Conservation (phyloP, 1,284 basidiomycete genomes). For the Vanrija sp. region DNA sequence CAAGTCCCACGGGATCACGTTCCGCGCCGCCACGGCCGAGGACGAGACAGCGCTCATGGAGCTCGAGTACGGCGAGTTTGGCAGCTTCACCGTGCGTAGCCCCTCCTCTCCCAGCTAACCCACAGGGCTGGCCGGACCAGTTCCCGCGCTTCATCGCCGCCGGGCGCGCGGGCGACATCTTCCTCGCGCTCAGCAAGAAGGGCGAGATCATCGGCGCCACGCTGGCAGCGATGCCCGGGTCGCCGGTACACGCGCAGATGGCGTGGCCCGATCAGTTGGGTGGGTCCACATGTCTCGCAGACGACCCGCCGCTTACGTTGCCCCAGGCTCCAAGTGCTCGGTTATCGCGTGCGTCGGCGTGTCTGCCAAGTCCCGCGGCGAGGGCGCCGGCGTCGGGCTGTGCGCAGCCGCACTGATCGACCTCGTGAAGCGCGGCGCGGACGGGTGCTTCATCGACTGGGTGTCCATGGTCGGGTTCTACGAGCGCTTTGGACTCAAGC, state of each 20-base stretch:
- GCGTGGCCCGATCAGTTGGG: conserved; percentile 20
- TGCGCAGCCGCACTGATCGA: conserved; percentile 14
- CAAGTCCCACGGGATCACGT: conserved; percentile 10
- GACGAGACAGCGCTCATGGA: conserved; percentile 13
- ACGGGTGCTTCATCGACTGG: conserved; percentile 31
- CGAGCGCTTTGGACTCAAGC: conserved; percentile 15
- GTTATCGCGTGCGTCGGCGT: conserved; percentile 23
- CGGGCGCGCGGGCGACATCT: conserved; percentile 15
- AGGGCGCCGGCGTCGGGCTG: conserved; percentile 20
- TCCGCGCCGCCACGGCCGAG: conserved; percentile 7
- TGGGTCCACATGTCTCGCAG: neutral
- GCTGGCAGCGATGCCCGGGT: conserved; percentile 11
- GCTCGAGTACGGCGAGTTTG: conserved; percentile 22
- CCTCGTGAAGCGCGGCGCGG: conserved; percentile 17
- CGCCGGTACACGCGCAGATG: conserved; percentile 6
- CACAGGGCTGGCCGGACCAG: conserved; percentile 28
- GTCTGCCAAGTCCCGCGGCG: conserved; percentile 3
- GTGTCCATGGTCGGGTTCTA: conserved; percentile 25
- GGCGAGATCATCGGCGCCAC: conserved; percentile 21
- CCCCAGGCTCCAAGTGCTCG: conserved; percentile 15
- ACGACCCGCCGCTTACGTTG: neutral
- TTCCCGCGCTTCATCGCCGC: conserved; percentile 15
- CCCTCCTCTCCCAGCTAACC: conserved; percentile 1
- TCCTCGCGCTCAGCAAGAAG: conserved; percentile 8
- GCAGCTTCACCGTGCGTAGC: conserved; percentile 15